Evolutionary conservation across 768 basidiomycete species (phyloP), one percentile per base, ranked within the genome.

Genomic region (Clitopilus hobsonii): DNA sequence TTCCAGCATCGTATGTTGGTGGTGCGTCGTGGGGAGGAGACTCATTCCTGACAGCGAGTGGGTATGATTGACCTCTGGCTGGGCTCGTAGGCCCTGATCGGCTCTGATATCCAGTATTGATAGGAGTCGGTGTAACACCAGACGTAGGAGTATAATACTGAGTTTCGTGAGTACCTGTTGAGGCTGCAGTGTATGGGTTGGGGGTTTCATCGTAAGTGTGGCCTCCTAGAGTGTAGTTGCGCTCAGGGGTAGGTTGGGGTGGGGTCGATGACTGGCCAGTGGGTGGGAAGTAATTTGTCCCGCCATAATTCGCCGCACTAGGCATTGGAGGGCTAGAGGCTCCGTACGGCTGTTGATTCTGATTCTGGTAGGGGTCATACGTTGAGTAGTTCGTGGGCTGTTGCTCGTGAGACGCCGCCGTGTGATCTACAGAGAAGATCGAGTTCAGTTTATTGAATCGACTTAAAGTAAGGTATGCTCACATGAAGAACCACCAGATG

Each of bases 1-100:
- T 64, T 18, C 80, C 81, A 14, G 74, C 72, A 24, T 90, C 88
- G 63, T 91, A 91, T 51, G 69, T 74, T 25, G 89, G 88, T 13
- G 89, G 89, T 29, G 70, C 75, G 16, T 89, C 88, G 14, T 79
- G 69, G n/a, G n/a, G n/a, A 49, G 75, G 75, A 23, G 41, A 45
- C 41, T 70, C 60, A 20, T 65, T 61, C 45, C 62, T 60, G 23
- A 62, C 58, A 16, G 59, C 58, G 22, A 60, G 60, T 45, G 60
- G 71, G 14, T 69, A 74, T 57, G 73, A 66, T 2, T 80, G 78
- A 2, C 79, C 78, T 52, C 63, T 75, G 36, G 76, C 62, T 27
- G 80, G 78, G 63, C 72, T 80, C 2, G 62, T 66, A 23, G 64
- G 65, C 2, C 61, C 41, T 4, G 66, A 32, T 13, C 27, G 58